These are phyloP conservation scores for Fusarium chaquense DNA, from an alignment of 2,329 filamentous ascomycete species.

Conservation along the genomic window DNA sequence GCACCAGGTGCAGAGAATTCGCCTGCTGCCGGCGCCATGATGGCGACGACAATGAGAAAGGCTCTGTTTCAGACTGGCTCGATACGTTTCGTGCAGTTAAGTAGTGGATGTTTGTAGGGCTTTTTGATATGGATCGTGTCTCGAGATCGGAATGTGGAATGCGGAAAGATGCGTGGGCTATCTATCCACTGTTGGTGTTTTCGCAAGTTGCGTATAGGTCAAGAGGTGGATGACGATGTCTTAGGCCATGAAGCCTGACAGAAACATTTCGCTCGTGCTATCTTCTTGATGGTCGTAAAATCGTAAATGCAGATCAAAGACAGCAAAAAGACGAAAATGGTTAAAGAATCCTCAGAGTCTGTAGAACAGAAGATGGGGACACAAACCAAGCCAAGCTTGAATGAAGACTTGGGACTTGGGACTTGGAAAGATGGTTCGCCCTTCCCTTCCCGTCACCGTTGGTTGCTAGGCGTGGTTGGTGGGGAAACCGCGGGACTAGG, in stretches of 20 bases:
- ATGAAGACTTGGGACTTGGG: constrained; percentile 5
- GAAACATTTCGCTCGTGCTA: constrained; percentile 23
- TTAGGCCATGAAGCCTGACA: constrained; percentile 27
- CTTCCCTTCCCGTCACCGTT: constrained; percentile 20
- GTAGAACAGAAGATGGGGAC: constrained; percentile 7
- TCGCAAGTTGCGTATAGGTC: constrained; percentile 12
- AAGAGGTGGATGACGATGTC: constrained; percentile 29
- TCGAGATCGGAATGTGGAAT: constrained; percentile 36
- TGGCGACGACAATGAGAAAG: constrained; percentile 56
- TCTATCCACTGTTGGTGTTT: constrained; percentile 12
- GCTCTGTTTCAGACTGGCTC: constrained; percentile 41
- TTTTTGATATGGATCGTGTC: constrained; percentile 6
- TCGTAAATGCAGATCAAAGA: constrained; percentile 1
- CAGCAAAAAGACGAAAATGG: constrained; percentile 1
- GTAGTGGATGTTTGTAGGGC: not conserved
- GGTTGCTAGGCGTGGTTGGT: constrained; percentile 39
- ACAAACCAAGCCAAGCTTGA: constrained; percentile 25
- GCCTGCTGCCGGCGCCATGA: constrained; percentile 70
- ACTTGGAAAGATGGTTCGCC: constrained; percentile 11
- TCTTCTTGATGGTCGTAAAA: constrained; percentile 4
- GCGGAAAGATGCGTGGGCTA: constrained; percentile 22
- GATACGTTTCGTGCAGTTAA: constrained; percentile 20
- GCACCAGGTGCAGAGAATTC: constrained; percentile 77
- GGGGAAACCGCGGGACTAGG: constrained; percentile 35
- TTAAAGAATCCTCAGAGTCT: not conserved